Conservation (phyloP, 2,329 filamentous ascomycete genomes). For the Ascochyta clinopodiicola region DNA sequence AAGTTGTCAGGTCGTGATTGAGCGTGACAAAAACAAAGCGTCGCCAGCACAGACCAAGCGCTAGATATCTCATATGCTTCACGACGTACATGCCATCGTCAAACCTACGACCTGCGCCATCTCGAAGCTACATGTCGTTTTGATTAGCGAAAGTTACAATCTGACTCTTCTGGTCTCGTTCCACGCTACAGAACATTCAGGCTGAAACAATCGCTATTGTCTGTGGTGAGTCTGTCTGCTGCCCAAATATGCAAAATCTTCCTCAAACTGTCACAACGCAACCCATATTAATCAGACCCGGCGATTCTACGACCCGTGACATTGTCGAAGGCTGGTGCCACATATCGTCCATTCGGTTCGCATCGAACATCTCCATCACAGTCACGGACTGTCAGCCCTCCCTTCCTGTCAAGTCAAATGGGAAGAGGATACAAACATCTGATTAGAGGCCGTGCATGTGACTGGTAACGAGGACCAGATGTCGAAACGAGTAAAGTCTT, state of each 20-base stretch:
- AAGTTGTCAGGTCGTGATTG: conserved; percentile 1
- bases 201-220: not conserved
- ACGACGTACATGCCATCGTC: not conserved
- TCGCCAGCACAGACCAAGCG: conserved; percentile 8
- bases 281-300: not conserved
- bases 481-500: not conserved
- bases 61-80: not conserved
- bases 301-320: not conserved
- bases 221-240: not conserved
- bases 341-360: not conserved
- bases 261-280: too few relatives aligned
- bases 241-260: too few relatives aligned
- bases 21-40: not conserved
- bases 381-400: not conserved
- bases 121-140: not conserved
- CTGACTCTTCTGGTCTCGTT: not conserved
- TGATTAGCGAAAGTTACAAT: not conserved
- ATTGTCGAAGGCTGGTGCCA: not conserved
- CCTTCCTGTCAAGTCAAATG: not conserved
- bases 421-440: not conserved
- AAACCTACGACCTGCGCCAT: not conserved
- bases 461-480: not conserved
- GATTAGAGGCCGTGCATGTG: not conserved
- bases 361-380: not conserved
- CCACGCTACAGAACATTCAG: not conserved